Evolutionary conservation across 108 stramenopile genomes (phyloP).

Genomic region (Cyclostephanos invisitatus): DNA sequence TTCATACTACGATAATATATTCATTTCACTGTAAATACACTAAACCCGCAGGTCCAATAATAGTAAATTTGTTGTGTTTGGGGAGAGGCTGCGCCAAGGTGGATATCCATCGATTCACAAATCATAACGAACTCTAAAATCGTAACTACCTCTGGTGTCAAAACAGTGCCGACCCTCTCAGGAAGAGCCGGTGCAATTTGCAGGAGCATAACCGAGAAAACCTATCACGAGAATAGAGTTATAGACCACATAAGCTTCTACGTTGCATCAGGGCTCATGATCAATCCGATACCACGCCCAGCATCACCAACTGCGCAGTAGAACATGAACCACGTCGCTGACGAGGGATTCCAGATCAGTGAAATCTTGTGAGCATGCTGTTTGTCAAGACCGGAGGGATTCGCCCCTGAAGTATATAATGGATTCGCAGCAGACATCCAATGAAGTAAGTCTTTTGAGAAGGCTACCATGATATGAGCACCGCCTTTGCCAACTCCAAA

Average conservation of each 20-base stretch:
- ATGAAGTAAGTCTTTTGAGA: slow-evolving; percentile 45
- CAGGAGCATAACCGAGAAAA: background rate
- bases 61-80: too few relatives aligned
- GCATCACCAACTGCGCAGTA: slow-evolving; percentile 48
- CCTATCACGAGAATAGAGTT: too few relatives aligned
- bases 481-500: slow-evolving; percentile 47
- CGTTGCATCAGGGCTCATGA: slow-evolving; percentile 26
- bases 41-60: too few relatives aligned
- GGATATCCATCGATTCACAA: too few relatives aligned
- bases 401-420: slow-evolving; percentile 32
- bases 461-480: slow-evolving; percentile 49
- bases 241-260: slow-evolving; percentile 5
- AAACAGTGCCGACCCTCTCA: too few relatives aligned
- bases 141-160: too few relatives aligned
- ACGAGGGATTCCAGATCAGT: slow-evolving; percentile 15
- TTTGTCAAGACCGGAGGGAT: slow-evolving; percentile 42
- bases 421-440: slow-evolving; percentile 38
- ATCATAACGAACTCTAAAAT: too few relatives aligned
- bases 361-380: slow-evolving; percentile 49
- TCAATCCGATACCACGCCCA: slow-evolving; percentile 49
- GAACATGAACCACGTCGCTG: slow-evolving; percentile 33
- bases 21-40: too few relatives aligned
- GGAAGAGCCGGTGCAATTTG: too few relatives aligned
- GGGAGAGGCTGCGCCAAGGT: too few relatives aligned
- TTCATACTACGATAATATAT: too few relatives aligned